Conservation (phyloP, 345 rosid species). For the Eucalyptus fibrosa region DNA sequence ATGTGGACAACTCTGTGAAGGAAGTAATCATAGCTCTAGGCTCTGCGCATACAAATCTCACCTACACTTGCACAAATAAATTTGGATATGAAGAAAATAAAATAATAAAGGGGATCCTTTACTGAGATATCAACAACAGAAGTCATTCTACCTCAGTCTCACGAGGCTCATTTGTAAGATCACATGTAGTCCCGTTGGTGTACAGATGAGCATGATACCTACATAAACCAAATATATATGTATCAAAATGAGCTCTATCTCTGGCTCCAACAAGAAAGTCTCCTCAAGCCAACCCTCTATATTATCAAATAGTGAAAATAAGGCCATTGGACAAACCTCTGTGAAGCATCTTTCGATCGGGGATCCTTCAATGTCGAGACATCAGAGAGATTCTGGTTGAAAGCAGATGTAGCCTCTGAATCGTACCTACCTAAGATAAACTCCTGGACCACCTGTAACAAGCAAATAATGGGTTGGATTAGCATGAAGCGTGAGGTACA, state of each 20-base stretch:
- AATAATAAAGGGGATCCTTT: not conserved
- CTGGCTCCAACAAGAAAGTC: not conserved
- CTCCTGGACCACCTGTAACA: constrained; percentile 64
- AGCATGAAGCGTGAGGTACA: not conserved
- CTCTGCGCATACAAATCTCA: constrained; percentile 93
- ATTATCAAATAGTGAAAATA: not conserved
- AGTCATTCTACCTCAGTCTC: constrained; percentile 62
- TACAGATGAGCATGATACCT: constrained; percentile 90
- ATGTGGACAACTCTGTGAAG: constrained; percentile 83
- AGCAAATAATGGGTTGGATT: not conserved
- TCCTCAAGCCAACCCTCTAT: not conserved
- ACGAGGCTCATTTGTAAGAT: constrained; percentile 79
- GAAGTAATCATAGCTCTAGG: constrained; percentile 86
- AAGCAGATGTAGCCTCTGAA: constrained; percentile 65
- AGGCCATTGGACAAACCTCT: constrained; percentile 30
- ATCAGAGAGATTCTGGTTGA: constrained; percentile 66
- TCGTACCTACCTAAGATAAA: constrained; percentile 72
- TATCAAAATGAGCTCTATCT: not conserved
- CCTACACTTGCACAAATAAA: constrained; percentile 30
- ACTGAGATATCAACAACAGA: not conserved
- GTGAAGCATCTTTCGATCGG: constrained; percentile 72
- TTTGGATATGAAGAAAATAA: not conserved
- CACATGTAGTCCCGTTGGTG: constrained; percentile 82
- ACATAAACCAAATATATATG: not conserved
- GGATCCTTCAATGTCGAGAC: constrained; percentile 68